Base-by-base conservation (phyloP, 2,329 filamentous ascomycete genomes). In the Immersiporthe knoxdaviesiana region DNA sequence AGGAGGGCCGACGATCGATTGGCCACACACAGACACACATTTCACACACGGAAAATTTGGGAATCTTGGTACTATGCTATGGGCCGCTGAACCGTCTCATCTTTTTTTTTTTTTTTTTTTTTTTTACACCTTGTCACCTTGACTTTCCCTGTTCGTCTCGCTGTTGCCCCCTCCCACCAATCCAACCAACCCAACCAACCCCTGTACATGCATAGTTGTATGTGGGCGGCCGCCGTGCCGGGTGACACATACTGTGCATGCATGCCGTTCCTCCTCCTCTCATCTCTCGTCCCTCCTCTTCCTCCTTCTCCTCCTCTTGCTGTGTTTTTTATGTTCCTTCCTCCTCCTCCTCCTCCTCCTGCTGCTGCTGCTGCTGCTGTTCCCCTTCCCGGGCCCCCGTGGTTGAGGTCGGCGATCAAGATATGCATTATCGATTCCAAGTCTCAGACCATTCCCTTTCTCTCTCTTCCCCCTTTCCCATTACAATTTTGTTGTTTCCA, bases 31-130 rank as follows among this genome's bases (percentile, higher is more conserved):
- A n/a, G n/a, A n/a, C n/a, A n/a, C n/a, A n/a, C n/a, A n/a, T n/a
- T n/a, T n/a, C n/a, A n/a, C n/a, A 59, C 56, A n/a, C 27, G 14
- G 12, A 18, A 59, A 32, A n/a, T 18, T 18, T 56, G 5, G n/a
- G 27, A n/a, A 56, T 56, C 52, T 56, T 58, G 54, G 54, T 58
- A 27, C n/a, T 24, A n/a, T n/a, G n/a, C n/a, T n/a, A n/a, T n/a
- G n/a, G 52, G 52, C 52, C 24, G 52, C 52, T 11, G 52, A 24
- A 24, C 27, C 24, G 52, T 16, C 24, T 30, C 24, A 27, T 16
- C 7, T 27, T 1, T 47, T 27, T 27, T 5, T 47, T 21, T 21
- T 21, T 7, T 2, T 7, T 6, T 18, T 44, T 44, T 44, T 14
- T 21, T 7, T 21, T 1, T 44, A 4, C 35, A 35, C 8, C 35